Evolutionary conservation across 208 protist genomes (phyloP).

Genomic region (Crithidia fasciculata): DNA sequence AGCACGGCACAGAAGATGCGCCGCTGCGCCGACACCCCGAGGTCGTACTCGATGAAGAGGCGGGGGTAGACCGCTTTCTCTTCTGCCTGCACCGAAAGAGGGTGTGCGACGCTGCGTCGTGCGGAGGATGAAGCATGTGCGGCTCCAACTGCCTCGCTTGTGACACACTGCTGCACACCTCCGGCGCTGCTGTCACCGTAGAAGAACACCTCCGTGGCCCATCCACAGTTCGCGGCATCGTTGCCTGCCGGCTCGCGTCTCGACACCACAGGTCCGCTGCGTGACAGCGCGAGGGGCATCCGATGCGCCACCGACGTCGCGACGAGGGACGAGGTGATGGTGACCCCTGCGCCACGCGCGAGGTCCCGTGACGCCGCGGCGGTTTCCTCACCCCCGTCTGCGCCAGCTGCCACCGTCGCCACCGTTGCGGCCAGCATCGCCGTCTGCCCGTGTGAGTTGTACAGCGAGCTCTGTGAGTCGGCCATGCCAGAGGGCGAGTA

Average conservation of each 20-base stretch:
- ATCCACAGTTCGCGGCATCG: neutral
- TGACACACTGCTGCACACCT: neutral
- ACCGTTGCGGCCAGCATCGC: neutral
- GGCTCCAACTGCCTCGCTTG: no score
- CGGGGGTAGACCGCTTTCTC: neutral
- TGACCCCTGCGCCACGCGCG: neutral
- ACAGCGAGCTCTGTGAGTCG: neutral
- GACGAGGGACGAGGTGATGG: slow-evolving; percentile 29
- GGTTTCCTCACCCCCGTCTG: neutral
- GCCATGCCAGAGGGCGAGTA: no score
- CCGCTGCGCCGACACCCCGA: slow-evolving; percentile 30
- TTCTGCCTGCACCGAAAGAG: no score
- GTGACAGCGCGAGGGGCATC: slow-evolving; percentile 25
- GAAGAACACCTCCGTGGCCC: slow-evolving; percentile 12
- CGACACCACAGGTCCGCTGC: slow-evolving; percentile 4
- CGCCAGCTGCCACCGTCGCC: neutral
- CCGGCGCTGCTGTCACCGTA: neutral
- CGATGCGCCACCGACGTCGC: slow-evolving; percentile 21
- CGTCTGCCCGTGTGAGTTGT: neutral
- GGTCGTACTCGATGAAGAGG: slow-evolving; percentile 40
- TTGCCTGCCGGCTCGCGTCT: no score
- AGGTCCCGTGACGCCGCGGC: neutral
- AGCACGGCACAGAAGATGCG: slow-evolving; percentile 55
- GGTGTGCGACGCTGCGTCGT: no score
- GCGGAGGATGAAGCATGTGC: no score